Base-by-base conservation (phyloP, 2,329 filamentous ascomycete genomes). In the Penicillium verrucosum region DNA sequence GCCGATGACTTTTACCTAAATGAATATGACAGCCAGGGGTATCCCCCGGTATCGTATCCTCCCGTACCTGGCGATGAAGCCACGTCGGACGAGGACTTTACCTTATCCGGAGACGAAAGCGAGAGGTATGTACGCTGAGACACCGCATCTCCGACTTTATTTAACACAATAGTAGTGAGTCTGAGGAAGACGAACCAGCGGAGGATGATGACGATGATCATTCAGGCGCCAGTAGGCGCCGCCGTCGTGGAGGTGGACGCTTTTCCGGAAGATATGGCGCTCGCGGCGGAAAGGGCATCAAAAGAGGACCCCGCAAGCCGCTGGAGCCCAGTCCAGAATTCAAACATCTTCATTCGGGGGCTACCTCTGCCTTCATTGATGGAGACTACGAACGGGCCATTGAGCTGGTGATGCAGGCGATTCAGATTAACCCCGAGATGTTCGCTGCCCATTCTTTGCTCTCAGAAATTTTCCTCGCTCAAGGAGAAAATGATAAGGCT, bases 391-490 rank as follows among this genome's bases (percentile, higher is more conserved):
- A 76, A 51, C 73, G 69, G 64, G 80, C 73, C 48, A 76, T 70
- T 50, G 67, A 75, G 7, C 62, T 76, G 11, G 74, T 78, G 38
- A 75, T 77, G 55, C 71, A 77, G 58, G 82, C 82, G 9, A 79
- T 85, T 32, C 74, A 79, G 40, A 72, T 77, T 30, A 87, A 88
- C 62, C 84, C 85, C 0, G 84, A 87, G 67, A 82, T 87, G 61
- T 86, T 83, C 67, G 77, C 80, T 29, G 82, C 84, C 14, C 83
- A 87, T 72, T 82, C 80, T 51, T 73, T 87, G 21, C 73, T 86
- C 8, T 84, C 84, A 0, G 82, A 87, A 59, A 82, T 85, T 49
- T 80, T 84, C 50, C 70, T 81, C 10, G 77, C 78, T 12, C 78
- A 80, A 67, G 83, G 82, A n/a, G 78, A 84, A 44, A 77, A 81